phyloP scores from a whole-genome alignment of 495 filamentous ascomycete genomes.

The Xylaria acuta region DNA sequence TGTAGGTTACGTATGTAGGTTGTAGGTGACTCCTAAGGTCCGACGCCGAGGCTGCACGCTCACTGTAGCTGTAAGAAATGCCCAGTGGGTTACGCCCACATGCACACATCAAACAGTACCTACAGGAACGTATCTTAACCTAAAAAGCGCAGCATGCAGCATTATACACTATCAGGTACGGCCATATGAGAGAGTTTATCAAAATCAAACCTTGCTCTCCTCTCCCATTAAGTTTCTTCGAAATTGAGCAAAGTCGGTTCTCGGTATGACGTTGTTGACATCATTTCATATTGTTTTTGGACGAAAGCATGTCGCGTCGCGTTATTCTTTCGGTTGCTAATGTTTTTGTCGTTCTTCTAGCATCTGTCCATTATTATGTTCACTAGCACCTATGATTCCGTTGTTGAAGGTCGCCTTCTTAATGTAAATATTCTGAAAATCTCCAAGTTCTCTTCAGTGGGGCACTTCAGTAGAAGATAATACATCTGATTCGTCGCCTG shows the following conservation, averaged over 20 bases:
- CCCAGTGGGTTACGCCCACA: not conserved
- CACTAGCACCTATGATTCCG: not conserved
- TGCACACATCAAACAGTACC: not conserved
- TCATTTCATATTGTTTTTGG: not conserved
- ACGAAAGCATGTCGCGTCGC: not conserved
- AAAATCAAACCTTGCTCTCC: not conserved
- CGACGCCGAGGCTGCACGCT: not conserved
- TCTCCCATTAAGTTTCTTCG: not conserved
- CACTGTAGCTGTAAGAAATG: not conserved
- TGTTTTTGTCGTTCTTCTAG: not conserved
- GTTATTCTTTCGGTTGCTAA: not conserved
- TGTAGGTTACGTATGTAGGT: not conserved
- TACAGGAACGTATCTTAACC: not conserved
- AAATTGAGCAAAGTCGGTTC: not conserved
- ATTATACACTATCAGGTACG: not conserved
- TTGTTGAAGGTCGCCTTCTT: not conserved
- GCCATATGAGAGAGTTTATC: not conserved
- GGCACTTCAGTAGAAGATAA: not conserved
- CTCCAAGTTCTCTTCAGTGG: not conserved
- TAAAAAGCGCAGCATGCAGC: not conserved
- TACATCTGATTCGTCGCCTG: slow-evolving; percentile 23
- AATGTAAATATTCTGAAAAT: not conserved
- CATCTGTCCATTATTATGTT: not conserved
- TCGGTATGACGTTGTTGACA: not conserved
- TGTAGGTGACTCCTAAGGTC: not conserved